Conservation (phyloP, 2,329 filamentous ascomycete genomes). For the Dactylellina drechsleri region DNA sequence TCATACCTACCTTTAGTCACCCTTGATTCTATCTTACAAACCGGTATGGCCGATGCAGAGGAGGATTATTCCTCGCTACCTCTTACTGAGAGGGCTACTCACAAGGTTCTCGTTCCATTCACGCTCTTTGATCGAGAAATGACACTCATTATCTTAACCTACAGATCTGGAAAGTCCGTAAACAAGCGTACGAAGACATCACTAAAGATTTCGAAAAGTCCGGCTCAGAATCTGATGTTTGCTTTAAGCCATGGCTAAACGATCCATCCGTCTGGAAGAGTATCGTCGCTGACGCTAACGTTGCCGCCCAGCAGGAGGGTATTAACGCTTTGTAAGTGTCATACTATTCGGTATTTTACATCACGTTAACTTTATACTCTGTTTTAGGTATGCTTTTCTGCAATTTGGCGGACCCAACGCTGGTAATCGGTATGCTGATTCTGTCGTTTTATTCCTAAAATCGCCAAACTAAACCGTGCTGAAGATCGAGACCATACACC, state of each 20-base stretch:
- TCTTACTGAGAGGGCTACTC: constrained; percentile 80
- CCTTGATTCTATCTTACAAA: background rate
- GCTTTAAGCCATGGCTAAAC: constrained; percentile 85
- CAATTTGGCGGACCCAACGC: constrained; percentile 87
- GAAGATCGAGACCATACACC: constrained; percentile 77
- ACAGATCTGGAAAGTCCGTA: constrained; percentile 88
- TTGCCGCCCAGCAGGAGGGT: constrained; percentile 94
- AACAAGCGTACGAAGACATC: constrained; percentile 92
- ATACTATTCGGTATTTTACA: background rate
- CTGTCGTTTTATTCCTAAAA: background rate
- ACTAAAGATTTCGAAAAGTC: constrained; percentile 85
- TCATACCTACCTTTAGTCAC: background rate
- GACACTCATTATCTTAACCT: constrained; percentile 62
- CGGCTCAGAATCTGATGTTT: constrained; percentile 83
- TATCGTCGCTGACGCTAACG: constrained; percentile 92
- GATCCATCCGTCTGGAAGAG: constrained; percentile 90
- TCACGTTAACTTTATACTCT: background rate
- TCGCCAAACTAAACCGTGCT: too few relatives aligned
- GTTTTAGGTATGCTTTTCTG: constrained; percentile 72
- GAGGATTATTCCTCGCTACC: constrained; percentile 84
- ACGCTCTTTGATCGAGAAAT: background rate
- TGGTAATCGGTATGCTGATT: constrained; percentile 70
- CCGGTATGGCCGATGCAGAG: constrained; percentile 79
- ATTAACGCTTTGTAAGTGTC: constrained; percentile 77
- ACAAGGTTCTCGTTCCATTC: constrained; percentile 71